Conservation (phyloP, 192 early-diverging fungal genomes). For the Entrophospora sp. region DNA sequence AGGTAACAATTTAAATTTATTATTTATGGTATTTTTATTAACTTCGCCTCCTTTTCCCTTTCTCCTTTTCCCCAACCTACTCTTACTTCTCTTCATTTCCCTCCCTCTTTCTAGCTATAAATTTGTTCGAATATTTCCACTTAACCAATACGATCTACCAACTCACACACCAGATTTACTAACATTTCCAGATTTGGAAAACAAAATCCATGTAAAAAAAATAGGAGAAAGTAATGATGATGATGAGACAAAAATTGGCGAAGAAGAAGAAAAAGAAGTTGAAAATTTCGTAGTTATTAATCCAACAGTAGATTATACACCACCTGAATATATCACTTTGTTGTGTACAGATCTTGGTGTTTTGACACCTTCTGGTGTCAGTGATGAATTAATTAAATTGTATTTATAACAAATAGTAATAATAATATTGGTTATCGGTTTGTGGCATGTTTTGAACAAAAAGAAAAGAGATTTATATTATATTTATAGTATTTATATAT, state of each 20-base stretch:
- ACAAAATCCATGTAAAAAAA: conserved; percentile 11
- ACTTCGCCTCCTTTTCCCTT: background rate
- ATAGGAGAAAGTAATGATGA: no score
- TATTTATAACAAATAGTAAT: conserved; percentile 41
- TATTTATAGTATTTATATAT: no score
- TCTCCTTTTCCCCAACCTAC: background rate
- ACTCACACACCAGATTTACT: conserved; percentile 59
- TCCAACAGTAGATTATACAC: conserved; percentile 88
- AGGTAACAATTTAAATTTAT: conserved; percentile 43
- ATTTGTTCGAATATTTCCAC: conserved; percentile 90
- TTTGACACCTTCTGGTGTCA: conserved; percentile 82
- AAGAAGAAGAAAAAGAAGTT: conserved; percentile 3
- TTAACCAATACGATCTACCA: conserved; percentile 92
- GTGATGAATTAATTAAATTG: conserved; percentile 78
- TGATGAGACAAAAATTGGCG: background rate
- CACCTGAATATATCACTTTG: conserved; percentile 81
- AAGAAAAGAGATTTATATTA: no score
- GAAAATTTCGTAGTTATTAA: conserved; percentile 42
- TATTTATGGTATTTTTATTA: background rate
- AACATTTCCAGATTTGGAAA: conserved; percentile 50
- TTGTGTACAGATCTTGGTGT: conserved; percentile 86
- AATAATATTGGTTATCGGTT: no score
- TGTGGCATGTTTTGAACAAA: no score
- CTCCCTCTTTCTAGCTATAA: conserved; percentile 62
- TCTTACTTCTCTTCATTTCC: background rate